Evolutionary conservation across 345 rosid species (phyloP).

Genomic region (Trapa bicornis): DNA sequence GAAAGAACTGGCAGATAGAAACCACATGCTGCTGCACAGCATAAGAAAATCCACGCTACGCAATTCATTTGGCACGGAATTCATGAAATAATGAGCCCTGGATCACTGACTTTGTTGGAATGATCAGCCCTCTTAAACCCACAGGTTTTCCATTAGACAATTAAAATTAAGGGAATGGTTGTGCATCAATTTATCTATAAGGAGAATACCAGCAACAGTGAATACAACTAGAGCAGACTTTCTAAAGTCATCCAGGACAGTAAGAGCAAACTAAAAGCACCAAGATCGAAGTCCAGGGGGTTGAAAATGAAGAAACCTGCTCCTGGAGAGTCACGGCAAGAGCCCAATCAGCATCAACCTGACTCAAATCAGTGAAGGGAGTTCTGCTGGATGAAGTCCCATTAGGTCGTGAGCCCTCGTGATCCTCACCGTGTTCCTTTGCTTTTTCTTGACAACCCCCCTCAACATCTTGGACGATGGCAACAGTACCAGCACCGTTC

Average conservation of each 20-base stretch:
- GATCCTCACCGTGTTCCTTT: slow-evolving; percentile 14
- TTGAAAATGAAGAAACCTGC: slow-evolving; percentile 34
- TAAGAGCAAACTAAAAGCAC: neutral
- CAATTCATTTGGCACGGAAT: neutral
- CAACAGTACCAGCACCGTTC: slow-evolving; percentile 3
- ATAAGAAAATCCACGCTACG: neutral
- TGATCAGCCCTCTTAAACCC: no score
- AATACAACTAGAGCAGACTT: neutral
- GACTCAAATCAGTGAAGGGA: slow-evolving; percentile 70
- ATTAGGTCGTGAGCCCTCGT: slow-evolving; percentile 1
- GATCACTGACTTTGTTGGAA: no score
- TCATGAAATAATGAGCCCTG: no score
- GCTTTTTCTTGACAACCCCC: slow-evolving; percentile 17
- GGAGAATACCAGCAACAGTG: neutral
- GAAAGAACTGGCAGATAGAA: neutral
- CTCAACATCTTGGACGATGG: slow-evolving; percentile 4
- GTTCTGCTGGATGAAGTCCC: slow-evolving; percentile 40
- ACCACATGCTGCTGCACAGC: neutral
- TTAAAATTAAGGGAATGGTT: no score
- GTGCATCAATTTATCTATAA: neutral
- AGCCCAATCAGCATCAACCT: slow-evolving; percentile 86
- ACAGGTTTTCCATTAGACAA: no score
- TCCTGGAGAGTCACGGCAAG: slow-evolving; percentile 91
- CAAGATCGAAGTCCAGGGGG: neutral
- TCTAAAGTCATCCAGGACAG: neutral